These are phyloP conservation scores for Pterulicium gracile DNA, from an alignment of 1,284 basidiomycete species.

Conservation along the genomic window DNA sequence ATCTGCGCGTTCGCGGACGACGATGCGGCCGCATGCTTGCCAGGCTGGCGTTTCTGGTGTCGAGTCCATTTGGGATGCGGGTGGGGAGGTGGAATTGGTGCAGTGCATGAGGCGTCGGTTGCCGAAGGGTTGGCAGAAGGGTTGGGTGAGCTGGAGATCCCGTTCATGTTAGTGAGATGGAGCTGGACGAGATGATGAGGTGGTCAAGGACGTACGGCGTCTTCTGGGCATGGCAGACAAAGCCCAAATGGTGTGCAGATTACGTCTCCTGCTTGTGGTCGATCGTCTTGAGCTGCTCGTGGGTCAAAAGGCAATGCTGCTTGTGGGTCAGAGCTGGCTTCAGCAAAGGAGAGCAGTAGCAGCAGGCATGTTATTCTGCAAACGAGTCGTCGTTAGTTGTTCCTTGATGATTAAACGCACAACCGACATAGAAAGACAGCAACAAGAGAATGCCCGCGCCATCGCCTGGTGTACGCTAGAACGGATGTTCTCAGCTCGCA, in stretches of 20 bases:
- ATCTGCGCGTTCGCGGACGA: constrained; percentile 65
- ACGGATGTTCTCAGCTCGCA: too few relatives aligned
- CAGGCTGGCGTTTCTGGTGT: constrained; percentile 71
- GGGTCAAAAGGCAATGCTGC: background rate
- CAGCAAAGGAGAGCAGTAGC: background rate
- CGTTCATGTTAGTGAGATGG: constrained; percentile 4
- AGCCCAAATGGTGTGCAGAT: constrained; percentile 69
- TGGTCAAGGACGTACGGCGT: constrained; percentile 46
- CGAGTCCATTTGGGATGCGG: constrained; percentile 10
- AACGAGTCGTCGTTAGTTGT: too few relatives aligned
- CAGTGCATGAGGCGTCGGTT: constrained; percentile 83
- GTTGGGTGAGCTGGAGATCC: constrained; percentile 57
- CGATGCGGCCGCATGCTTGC: constrained; percentile 83
- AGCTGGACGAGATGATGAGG: constrained; percentile 3
- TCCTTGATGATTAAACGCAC: too few relatives aligned
- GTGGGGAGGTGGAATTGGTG: constrained; percentile 26
- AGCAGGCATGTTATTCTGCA: background rate
- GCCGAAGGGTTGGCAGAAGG: constrained; percentile 86
- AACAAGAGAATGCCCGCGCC: too few relatives aligned
- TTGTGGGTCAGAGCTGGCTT: background rate
- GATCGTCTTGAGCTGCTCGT: background rate
- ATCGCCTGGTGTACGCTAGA: too few relatives aligned
- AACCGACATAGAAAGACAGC: too few relatives aligned
- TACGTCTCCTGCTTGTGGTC: constrained; percentile 17
- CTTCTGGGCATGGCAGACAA: constrained; percentile 76